Base-by-base conservation (phyloP, 192 early-diverging fungal species). In the Martensiomyces pterosporus region DNA sequence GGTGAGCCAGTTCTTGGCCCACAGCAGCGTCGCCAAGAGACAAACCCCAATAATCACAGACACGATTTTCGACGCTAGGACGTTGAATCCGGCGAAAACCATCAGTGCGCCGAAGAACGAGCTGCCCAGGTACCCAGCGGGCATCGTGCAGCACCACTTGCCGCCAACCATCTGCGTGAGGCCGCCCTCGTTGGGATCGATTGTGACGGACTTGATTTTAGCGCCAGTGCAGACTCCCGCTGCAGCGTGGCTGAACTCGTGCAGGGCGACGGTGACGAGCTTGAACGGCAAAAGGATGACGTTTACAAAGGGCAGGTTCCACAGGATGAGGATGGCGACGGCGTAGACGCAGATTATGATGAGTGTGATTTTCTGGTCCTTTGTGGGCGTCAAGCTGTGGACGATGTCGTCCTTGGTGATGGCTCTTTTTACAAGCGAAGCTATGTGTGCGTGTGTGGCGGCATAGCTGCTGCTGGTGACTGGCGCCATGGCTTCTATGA, bases 131-230 rank as follows among this genome's bases (percentile, higher is more conserved):
- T 98, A 98, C 9, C 95, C 89, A 17, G 92, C 89, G 1, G 92
- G 90, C 43, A 96, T 70, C 10, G 88, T 80, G 50, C 86, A 78
- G 64, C 85, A 90, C 38, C 79, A 81, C 53, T 85, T 91, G 29
- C 94, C 93, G 36, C 86, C 86, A 22, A 75, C 72, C 87, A 89
- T 90, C 41, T 66, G 75, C 4, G 90, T 93, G 24, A 91, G 66
- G 5, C 95, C 95, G 23, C 95, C 95, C 60, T 94, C 84, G 62
- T 94, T 82, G 4, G 95, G 93, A 51, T 98, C 87, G 38, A 98
- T 81, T 16, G 85, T 84, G 39, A 98, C 92, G 16, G 85, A 85
- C 43, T 87, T 79, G 12, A 98, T 88, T 46, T 84, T 83, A 13
- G 86, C 96, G 16, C 93, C 90, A n/a, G 93, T 97, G 48, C 82